Conservation (phyloP, 2,329 filamentous ascomycete genomes). For the Dryadomyces quercivorus region DNA sequence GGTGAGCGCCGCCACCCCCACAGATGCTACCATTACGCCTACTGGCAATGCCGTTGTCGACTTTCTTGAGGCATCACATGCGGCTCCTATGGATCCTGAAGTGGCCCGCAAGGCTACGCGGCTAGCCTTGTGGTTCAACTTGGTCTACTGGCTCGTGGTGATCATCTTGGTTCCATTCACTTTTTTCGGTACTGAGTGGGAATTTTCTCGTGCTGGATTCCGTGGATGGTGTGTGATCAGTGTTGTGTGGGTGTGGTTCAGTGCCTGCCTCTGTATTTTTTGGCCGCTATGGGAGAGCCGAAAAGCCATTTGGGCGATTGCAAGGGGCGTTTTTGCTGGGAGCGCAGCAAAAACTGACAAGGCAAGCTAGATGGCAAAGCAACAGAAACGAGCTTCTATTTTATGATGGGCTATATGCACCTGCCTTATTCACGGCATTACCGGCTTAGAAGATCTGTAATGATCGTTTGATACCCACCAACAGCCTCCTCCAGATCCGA, state of each 20-base stretch:
- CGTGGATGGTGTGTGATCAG: constrained; percentile 25
- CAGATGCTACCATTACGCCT: constrained; percentile 16
- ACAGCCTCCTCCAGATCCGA: constrained; percentile 1
- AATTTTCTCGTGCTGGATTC: constrained; percentile 23
- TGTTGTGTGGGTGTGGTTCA: constrained; percentile 27
- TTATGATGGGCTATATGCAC: too few species aligned
- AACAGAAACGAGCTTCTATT: not conserved
- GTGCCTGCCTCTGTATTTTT: constrained; percentile 23
- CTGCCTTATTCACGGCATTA: not conserved
- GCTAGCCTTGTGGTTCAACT: constrained; percentile 23
- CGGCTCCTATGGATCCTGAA: constrained; percentile 27
- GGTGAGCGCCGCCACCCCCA: constrained; percentile 10
- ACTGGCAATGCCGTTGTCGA: constrained; percentile 28
- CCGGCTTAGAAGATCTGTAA: not conserved
- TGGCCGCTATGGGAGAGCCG: constrained; percentile 26
- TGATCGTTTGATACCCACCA: not conserved
- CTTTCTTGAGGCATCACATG: constrained; percentile 25
- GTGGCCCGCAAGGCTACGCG: constrained; percentile 22
- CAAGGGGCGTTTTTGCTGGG: not conserved
- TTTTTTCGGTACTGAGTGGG: constrained; percentile 24
- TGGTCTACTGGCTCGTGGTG: constrained; percentile 21
- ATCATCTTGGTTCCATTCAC: constrained; percentile 26
- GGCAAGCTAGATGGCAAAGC: not conserved
- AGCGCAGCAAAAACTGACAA: not conserved
- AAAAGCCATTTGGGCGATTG: constrained; percentile 18